Evolutionary conservation across 495 filamentous ascomycete species (phyloP).

Genomic region (Podospora pseudocomata): DNA sequence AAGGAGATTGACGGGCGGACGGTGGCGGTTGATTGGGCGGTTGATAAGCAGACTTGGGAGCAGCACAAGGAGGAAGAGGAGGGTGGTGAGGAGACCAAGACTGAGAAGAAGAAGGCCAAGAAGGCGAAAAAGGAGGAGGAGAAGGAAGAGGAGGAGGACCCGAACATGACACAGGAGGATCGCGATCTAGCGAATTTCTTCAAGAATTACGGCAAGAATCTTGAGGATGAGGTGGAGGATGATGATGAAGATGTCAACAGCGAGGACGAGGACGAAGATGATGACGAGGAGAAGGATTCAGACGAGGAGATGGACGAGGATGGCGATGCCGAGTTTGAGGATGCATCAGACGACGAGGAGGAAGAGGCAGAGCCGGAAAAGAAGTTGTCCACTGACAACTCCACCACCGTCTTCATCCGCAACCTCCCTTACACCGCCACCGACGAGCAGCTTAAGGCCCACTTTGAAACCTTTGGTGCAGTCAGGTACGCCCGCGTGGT

Average conservation of each 20-base stretch:
- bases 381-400: conserved; percentile 51
- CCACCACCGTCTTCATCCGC: conserved; percentile 81
- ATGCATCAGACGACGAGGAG: conserved; percentile 39
- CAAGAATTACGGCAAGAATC: conserved; percentile 34
- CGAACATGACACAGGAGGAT: conserved; percentile 41
- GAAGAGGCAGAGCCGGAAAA: conserved; percentile 37
- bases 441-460: conserved; percentile 73
- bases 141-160: conserved; percentile 40
- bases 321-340: conserved; percentile 37
- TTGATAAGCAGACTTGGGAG: conserved; percentile 85
- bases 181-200: conserved; percentile 31
- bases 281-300: conserved; percentile 43
- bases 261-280: conserved; percentile 40
- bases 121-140: conserved; percentile 42
- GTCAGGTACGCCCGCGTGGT: conserved; percentile 88
- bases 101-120: conserved; percentile 71
- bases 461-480: conserved; percentile 79
- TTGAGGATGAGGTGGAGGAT: conserved; percentile 49
- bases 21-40: conserved; percentile 92
- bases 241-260: conserved; percentile 37
- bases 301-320: conserved; percentile 36
- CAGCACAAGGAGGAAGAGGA: conserved; percentile 46
- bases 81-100: conserved; percentile 30
- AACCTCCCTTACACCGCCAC: conserved; percentile 86
- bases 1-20: conserved; percentile 82